A percentile compares a stretch with the other conserved stretches of the same genome.
phyloP scores from a whole-genome alignment of 192 early-diverging fungal species.

The Endogone sp. region DNA sequence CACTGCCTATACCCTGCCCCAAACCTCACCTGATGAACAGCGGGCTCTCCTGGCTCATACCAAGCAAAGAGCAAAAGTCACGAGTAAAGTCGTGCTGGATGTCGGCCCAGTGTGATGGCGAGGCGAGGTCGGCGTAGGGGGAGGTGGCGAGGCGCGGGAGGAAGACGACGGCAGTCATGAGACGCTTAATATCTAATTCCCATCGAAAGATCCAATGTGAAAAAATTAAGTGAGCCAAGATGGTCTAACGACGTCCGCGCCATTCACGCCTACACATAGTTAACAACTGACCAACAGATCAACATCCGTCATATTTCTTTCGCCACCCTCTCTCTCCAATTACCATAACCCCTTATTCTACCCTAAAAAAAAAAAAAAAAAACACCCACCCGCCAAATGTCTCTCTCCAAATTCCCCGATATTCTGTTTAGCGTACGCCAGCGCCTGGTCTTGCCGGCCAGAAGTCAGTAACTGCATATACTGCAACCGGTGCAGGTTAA shows the following conservation, averaged over 20 bases:
- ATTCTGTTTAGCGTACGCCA: conserved; percentile 69
- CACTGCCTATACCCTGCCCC: conserved; percentile 34
- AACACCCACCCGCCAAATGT: conserved; percentile 58
- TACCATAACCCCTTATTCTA: too few relatives aligned
- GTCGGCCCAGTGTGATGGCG: conserved; percentile 40
- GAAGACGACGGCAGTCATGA: conserved; percentile 38
- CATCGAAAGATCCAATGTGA: too few relatives aligned
- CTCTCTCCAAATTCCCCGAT: conserved; percentile 61
- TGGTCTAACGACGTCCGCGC: conserved; percentile 1
- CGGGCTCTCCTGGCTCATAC: conserved; percentile 66
- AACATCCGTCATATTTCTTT: too few relatives aligned
- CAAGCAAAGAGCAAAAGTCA: conserved; percentile 75
- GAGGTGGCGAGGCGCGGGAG: conserved; percentile 25
- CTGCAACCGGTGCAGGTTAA: conserved; percentile 74
- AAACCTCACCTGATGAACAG: conserved; percentile 60
- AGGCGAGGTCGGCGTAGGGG: conserved; percentile 42
- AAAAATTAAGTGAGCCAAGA: too few relatives aligned
- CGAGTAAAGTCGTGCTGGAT: conserved; percentile 65
- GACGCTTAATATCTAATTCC: conserved; percentile 46
- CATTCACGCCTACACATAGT: too few relatives aligned
- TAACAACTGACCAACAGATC: too few relatives aligned
- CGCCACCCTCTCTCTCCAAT: too few relatives aligned
- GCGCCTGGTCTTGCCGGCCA: conserved; percentile 46
- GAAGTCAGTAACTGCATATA: conserved; percentile 71
- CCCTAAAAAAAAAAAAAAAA: too few relatives aligned